These are phyloP conservation scores for Geranium incanum DNA, from an alignment of 441 rosid genomes.

Conservation along the genomic window DNA sequence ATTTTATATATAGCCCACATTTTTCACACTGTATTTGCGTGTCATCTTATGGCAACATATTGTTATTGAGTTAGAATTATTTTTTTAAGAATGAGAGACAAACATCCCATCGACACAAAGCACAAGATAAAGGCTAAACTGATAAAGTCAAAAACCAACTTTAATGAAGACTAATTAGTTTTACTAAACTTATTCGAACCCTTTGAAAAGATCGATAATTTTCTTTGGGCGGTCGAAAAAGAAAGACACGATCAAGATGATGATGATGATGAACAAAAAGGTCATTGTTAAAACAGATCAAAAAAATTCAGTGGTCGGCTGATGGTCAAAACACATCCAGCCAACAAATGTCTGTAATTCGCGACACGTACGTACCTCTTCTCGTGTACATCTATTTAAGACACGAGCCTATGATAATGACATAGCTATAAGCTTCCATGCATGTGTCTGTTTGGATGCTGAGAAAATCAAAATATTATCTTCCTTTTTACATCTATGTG, in stretches of 20 bases:
- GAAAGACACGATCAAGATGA: neutral
- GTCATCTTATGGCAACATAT: too few species aligned
- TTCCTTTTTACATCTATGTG: neutral
- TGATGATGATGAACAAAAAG: neutral
- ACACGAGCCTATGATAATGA: neutral
- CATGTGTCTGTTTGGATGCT: neutral
- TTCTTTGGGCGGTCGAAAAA: conserved; percentile 5
- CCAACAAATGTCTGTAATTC: neutral
- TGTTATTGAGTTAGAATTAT: too few species aligned
- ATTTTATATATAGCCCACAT: too few species aligned
- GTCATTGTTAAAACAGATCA: neutral
- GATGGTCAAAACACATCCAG: neutral
- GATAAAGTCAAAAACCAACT: neutral
- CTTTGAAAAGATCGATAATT: neutral
- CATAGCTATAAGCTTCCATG: neutral
- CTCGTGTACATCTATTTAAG: neutral
- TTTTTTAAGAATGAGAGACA: too few species aligned
- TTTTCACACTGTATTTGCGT: too few species aligned
- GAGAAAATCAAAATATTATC: neutral
- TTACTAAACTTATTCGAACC: neutral
- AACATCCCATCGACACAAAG: too few species aligned
- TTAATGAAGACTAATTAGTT: neutral
- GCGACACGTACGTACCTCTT: neutral
- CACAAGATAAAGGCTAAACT: neutral
- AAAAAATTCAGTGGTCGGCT: neutral